Base-by-base conservation (phyloP, 768 basidiomycete species). In the Tricholoma flavovirens region DNA sequence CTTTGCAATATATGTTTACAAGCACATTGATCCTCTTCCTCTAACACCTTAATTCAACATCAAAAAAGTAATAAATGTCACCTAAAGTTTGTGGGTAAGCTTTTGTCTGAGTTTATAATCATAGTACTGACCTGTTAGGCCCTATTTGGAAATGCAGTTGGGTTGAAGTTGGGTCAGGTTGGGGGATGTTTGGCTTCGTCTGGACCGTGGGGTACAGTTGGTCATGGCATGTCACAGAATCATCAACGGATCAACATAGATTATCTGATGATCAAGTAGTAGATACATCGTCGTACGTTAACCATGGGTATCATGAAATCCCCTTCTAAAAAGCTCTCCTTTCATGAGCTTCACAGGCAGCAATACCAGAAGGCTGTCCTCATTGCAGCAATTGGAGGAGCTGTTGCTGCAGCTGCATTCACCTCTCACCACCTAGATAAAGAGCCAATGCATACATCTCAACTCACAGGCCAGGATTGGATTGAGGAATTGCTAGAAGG, bases 401-500 rank as follows among this genome's bases (percentile, higher is more conserved):
- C 50, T 38, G 11, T 19, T 22, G 33, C 50, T 14, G 19, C 50
- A 21, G 50, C 50, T 51, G 50, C 10, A 4, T 3, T 29, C 24
- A 22, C 33, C 50, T 51, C 33, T 36, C 17, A 9, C 19, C 32
- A 51, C 5, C 10, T 51, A 35, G 33, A 51, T 36, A 51, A 51
- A 51, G 17, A 19, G 3, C 33, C 33, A 0, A 51, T 51, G 50
- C 33, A 51, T 8, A 51, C 50, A 51, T 51, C 33, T 35, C 30
- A n/a, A 36, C 24, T 51, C 32, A 51, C 50, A 19, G 21, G 50
- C 29, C 50, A 38, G 24, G 15, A 1, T 1, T 51, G 50, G 50
- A 26, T 51, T 21, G 50, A 51, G 19, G 50, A 51, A 30, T 36
- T 51, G 32, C 35, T 51, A 21, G 33, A 51, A 35, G 33, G 50